phyloP scores from a whole-genome alignment of 1,284 basidiomycete genomes.

The Malassezia restricta region DNA sequence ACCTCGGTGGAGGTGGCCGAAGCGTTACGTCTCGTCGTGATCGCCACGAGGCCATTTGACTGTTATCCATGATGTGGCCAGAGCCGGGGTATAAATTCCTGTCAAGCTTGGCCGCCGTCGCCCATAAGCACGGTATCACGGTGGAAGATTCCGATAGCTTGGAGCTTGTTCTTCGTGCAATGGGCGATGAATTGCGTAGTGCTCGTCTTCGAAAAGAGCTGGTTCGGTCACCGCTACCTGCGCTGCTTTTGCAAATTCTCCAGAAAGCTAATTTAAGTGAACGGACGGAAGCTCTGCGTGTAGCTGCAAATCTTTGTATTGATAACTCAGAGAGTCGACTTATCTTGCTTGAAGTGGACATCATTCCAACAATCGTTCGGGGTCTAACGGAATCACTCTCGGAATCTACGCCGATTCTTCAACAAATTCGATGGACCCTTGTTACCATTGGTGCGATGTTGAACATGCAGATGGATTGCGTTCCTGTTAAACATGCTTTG shows the following conservation, averaged over 20 bases:
- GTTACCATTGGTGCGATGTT: constrained; percentile 4
- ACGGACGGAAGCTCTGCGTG: constrained; percentile 6
- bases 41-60: too few relatives aligned
- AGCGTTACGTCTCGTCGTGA: too few relatives aligned
- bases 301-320: constrained; percentile 12
- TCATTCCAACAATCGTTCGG: background rate
- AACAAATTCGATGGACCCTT: background rate
- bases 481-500: background rate
- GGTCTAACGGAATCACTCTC: background rate
- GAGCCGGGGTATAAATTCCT: too few relatives aligned
- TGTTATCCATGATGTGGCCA: too few relatives aligned
- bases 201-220: constrained; percentile 6
- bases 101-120: too few relatives aligned
- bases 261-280: background rate
- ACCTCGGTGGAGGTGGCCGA: background rate
- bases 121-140: too few relatives aligned
- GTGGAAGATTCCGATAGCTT: background rate
- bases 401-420: background rate
- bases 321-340: constrained; percentile 1
- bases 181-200: constrained; percentile 9
- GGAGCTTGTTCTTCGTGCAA: background rate
- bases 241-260: background rate
- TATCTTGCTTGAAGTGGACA: background rate
- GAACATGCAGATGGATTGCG: constrained; percentile 11
- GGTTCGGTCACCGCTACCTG: constrained; percentile 2